Percentiles rank a stretch among this genome's conserved stretches.
Evolutionary conservation across 805 yeast genomes (phyloP).

Genomic region (Pichia insulana): DNA sequence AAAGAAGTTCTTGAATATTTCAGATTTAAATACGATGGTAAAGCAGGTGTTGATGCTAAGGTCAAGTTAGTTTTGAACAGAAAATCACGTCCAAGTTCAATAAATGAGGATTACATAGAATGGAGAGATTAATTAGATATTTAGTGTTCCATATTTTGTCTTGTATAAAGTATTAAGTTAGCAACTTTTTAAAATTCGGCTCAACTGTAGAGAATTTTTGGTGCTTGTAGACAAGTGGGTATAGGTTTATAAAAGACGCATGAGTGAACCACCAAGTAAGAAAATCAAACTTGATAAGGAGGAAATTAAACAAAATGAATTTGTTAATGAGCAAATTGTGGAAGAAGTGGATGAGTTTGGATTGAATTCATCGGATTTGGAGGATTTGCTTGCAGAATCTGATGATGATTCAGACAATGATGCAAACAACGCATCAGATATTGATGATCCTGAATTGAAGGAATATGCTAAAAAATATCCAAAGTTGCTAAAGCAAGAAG

Average conservation of each 20-base stretch:
- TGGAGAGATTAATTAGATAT: constrained; percentile 32
- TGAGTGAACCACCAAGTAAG: no score
- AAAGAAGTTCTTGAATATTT: constrained; percentile 63
- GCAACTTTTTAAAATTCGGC: no score
- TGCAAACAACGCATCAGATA: not conserved
- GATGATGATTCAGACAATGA: not conserved
- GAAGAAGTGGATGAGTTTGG: constrained; percentile 6
- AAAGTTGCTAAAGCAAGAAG: not conserved
- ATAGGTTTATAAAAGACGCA: no score
- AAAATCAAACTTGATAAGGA: not conserved
- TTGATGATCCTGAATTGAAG: not conserved
- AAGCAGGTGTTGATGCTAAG: constrained; percentile 56
- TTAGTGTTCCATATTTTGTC: not conserved
- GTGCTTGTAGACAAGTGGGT: no score
- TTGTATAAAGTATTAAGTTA: constrained; percentile 8
- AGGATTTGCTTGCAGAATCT: constrained; percentile 5
- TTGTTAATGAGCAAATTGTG: not conserved
- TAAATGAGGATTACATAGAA: constrained; percentile 35
- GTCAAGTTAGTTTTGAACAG: constrained; percentile 51
- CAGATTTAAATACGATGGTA: constrained; percentile 36
- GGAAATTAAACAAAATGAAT: not conserved
- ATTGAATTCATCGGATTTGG: constrained; percentile 14
- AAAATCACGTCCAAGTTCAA: constrained; percentile 39
- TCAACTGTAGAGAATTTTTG: no score
- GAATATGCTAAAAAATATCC: not conserved